Evolutionary conservation across 192 early-diverging fungal species (phyloP).

Genomic region (Helicostylum pulchrum): DNA sequence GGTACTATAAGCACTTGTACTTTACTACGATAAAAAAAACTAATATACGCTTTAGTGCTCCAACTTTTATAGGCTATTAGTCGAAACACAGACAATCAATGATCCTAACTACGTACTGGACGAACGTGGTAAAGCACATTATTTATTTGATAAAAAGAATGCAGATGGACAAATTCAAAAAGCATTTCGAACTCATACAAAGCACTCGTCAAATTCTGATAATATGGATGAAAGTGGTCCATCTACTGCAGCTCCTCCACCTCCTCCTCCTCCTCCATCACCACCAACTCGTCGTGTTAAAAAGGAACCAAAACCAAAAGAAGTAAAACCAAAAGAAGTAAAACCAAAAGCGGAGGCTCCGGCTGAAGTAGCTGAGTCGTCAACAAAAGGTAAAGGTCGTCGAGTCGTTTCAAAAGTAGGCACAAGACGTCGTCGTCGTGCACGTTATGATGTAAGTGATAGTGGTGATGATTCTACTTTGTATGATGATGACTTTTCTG

Average conservation of each 20-base stretch:
- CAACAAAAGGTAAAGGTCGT: constrained; percentile 6
- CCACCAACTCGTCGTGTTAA: too few relatives aligned
- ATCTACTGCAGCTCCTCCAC: not conserved
- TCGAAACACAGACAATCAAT: constrained; percentile 78
- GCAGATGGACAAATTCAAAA: constrained; percentile 71
- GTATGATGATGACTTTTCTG: constrained; percentile 62
- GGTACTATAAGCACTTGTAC: constrained; percentile 38
- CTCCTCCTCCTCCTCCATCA: not conserved
- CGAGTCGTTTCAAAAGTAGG: not conserved
- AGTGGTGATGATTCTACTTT: constrained; percentile 55
- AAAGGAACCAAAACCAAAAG: not conserved
- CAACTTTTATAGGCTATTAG: constrained; percentile 86
- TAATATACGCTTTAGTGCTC: constrained; percentile 59
- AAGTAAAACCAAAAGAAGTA: not conserved
- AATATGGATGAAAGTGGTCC: not conserved
- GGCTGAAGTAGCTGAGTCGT: too few relatives aligned
- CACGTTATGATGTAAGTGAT: constrained; percentile 20
- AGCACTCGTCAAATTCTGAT: constrained; percentile 20
- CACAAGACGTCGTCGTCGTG: not conserved
- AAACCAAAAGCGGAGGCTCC: not conserved
- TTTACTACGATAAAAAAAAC: not conserved
- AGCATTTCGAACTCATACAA: constrained; percentile 71
- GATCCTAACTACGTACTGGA: constrained; percentile 92
- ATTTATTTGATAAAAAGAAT: constrained; percentile 82
- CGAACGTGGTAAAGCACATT: constrained; percentile 82